These are phyloP conservation scores for Termitomyces sp. DNA, from an alignment of 1,284 basidiomycete species.

Conservation along the genomic window DNA sequence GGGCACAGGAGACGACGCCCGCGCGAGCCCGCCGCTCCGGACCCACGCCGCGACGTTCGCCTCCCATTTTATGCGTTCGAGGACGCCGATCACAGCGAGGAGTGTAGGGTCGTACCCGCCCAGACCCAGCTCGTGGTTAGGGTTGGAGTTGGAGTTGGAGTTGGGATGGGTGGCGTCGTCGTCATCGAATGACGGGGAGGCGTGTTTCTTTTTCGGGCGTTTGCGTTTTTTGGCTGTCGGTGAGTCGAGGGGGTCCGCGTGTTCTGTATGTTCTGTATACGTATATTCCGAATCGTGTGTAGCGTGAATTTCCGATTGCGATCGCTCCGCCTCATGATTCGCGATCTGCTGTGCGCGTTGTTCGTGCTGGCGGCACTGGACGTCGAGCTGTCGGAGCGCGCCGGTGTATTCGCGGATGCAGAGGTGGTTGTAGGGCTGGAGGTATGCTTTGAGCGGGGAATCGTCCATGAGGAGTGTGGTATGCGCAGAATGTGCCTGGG, in stretches of 20 bases:
- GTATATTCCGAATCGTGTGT: background rate
- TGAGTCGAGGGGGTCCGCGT: background rate
- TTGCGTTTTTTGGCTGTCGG: constrained; percentile 8
- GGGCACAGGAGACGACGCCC: no score
- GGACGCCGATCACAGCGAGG: constrained; percentile 66
- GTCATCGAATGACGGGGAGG: background rate
- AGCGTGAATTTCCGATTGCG: background rate
- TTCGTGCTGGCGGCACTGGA: constrained; percentile 1
- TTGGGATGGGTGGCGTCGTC: no score
- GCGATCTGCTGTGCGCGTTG: background rate
- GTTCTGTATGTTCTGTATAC: background rate
- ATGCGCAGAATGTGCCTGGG: constrained; percentile 47
- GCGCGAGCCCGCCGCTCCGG: constrained; percentile 38
- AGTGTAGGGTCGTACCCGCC: constrained; percentile 51
- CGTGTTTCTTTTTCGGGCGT: constrained; percentile 8
- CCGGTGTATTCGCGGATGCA: constrained; percentile 66
- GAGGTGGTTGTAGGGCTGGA: constrained; percentile 80
- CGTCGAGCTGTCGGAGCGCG: constrained; percentile 1
- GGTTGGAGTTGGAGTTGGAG: background rate
- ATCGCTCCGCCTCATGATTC: no score
- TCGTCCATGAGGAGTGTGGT: constrained; percentile 83
- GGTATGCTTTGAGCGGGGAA: constrained; percentile 67
- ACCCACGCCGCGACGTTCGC: constrained; percentile 69
- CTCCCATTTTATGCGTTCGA: constrained; percentile 57
- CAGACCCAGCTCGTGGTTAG: background rate